Percentiles rank a stretch among this genome's conserved stretches.
These are phyloP conservation scores for Lachnellula subtilissima DNA, from an alignment of 2,329 filamentous ascomycete species.

Conservation along the genomic window DNA sequence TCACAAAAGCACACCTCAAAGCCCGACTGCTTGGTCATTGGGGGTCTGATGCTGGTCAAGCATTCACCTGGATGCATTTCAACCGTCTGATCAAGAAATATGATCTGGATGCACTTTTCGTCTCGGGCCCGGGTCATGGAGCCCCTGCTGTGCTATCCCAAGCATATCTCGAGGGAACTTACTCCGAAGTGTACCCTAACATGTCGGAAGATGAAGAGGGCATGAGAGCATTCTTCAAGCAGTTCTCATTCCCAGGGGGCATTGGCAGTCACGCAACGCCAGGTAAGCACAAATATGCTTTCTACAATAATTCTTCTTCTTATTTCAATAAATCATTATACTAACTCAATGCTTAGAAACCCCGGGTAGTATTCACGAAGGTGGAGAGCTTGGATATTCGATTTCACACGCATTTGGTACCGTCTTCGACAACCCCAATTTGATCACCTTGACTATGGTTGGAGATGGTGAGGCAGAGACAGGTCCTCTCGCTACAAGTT, in stretches of 20 bases:
- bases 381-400: slow-evolving; percentile 77
- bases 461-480: slow-evolving; percentile 81
- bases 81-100: slow-evolving; percentile 80
- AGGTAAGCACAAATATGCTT: too few relatives aligned
- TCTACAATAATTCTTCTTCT: too few relatives aligned
- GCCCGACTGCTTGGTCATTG: slow-evolving; percentile 71
- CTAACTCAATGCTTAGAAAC: slow-evolving; percentile 46
- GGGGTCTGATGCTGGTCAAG: slow-evolving; percentile 74
- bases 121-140: slow-evolving; percentile 74
- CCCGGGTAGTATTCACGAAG: slow-evolving; percentile 71
- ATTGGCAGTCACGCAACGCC: slow-evolving; percentile 75
- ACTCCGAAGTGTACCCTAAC: slow-evolving; percentile 72
- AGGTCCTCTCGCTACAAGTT: slow-evolving; percentile 70
- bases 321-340: too few relatives aligned
- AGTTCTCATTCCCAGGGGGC: slow-evolving; percentile 76
- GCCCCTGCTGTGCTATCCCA: slow-evolving; percentile 72
- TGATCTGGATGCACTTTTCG: slow-evolving; percentile 65
- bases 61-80: slow-evolving; percentile 78
- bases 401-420: slow-evolving; percentile 74
- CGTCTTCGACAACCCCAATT: slow-evolving; percentile 69
- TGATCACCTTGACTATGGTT: slow-evolving; percentile 74
- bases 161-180: slow-evolving; percentile 72
- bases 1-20: slow-evolving; percentile 66
- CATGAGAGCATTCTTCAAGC: slow-evolving; percentile 73
- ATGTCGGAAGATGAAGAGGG: slow-evolving; percentile 65